These are phyloP conservation scores for Adiantum capillusveneris DNA, from an alignment of 75 land plant genomes.

Conservation along the genomic window DNA sequence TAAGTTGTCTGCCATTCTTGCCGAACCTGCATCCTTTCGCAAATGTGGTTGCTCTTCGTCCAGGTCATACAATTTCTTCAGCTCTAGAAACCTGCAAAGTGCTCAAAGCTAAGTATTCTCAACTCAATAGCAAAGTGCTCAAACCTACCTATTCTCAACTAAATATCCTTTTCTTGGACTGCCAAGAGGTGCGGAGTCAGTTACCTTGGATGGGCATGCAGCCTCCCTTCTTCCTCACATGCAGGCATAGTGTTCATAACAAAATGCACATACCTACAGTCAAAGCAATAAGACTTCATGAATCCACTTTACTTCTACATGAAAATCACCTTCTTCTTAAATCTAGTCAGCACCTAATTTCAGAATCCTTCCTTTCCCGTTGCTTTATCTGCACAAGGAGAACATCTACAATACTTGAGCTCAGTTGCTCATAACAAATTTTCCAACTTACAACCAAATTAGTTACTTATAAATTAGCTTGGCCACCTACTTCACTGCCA, in stretches of 20 bases:
- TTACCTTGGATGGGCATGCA: constrained; percentile 69
- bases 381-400: constrained; percentile 40
- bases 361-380: constrained; percentile 89
- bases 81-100: constrained; percentile 54
- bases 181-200: too few species aligned
- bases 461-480: neutral
- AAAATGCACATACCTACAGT: constrained; percentile 73
- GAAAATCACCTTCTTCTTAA: neutral
- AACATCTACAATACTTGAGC: neutral
- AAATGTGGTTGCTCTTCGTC: constrained; percentile 49
- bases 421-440: too few species aligned
- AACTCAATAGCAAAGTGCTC: neutral
- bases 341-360: constrained; percentile 58
- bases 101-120: neutral
- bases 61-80: constrained; percentile 66
- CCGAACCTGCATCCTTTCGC: constrained; percentile 32
- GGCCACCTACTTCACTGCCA: constrained; percentile 78
- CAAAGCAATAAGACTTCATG: neutral
- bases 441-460: constrained; percentile 1
- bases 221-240: constrained; percentile 36
- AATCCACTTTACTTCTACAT: neutral
- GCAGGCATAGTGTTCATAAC: constrained; percentile 57
- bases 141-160: neutral
- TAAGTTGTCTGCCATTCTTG: constrained; percentile 47
- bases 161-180: too few species aligned